These are phyloP conservation scores for Prunus dulcis DNA, from an alignment of 306 rosid species.

Conservation along the genomic window DNA sequence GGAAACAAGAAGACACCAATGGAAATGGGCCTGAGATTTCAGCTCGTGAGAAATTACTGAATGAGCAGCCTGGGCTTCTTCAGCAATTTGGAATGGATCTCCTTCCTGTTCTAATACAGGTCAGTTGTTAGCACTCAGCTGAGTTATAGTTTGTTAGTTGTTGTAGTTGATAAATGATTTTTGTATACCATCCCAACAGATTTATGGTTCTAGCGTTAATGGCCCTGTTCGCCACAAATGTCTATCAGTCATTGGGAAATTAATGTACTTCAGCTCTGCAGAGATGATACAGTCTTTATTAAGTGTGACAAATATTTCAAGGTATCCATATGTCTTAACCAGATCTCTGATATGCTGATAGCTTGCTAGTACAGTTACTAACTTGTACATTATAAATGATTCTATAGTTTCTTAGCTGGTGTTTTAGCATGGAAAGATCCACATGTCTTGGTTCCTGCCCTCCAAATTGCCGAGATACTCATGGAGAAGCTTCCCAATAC, in stretches of 20 bases:
- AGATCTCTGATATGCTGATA: constrained; percentile 15
- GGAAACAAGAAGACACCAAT: constrained; percentile 70
- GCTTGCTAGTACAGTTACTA: constrained; percentile 12
- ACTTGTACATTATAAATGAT: constrained; percentile 25
- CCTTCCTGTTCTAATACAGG: constrained; percentile 91
- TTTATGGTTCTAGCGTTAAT: constrained; percentile 95
- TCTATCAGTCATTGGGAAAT: constrained; percentile 84
- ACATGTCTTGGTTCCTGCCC: constrained; percentile 81
- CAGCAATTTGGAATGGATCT: constrained; percentile 93
- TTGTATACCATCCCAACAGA: constrained; percentile 46
- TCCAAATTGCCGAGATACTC: constrained; percentile 94
- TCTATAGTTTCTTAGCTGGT: constrained; percentile 82
- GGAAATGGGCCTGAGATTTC: constrained; percentile 66
- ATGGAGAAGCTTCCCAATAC: constrained; percentile 94
- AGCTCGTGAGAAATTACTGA: constrained; percentile 86
- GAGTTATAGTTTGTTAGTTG: constrained; percentile 1
- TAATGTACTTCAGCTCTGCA: constrained; percentile 90
- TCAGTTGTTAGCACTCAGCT: constrained; percentile 19
- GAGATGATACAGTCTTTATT: constrained; percentile 94
- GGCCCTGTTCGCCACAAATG: constrained; percentile 97
- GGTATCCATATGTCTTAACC: constrained; percentile 46
- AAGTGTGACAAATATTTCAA: constrained; percentile 77
- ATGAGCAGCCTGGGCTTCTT: constrained; percentile 90
- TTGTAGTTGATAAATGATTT: constrained; percentile 19
- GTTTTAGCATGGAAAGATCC: constrained; percentile 99